These are phyloP conservation scores for Pugionium dolabratum DNA, from an alignment of 345 rosid species.

Conservation along the genomic window DNA sequence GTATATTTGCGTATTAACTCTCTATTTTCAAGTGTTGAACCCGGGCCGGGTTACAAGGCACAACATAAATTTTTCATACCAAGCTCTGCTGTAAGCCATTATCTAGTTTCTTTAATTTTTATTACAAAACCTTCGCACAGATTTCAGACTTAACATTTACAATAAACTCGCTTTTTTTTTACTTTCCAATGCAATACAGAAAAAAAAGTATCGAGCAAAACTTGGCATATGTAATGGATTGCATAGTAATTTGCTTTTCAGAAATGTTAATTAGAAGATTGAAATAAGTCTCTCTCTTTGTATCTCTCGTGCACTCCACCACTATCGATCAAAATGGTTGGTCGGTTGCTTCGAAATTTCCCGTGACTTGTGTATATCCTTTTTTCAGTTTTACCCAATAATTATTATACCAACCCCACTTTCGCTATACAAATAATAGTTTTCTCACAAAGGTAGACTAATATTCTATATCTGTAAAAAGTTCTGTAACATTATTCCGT, in stretches of 20 bases:
- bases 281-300: neutral
- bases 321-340: conserved; percentile 31
- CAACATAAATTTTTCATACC: too few relatives aligned
- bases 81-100: too few relatives aligned
- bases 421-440: conserved; percentile 3
- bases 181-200: neutral
- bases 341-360: conserved; percentile 36
- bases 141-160: neutral
- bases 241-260: neutral
- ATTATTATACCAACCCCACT: conserved; percentile 33
- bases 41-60: too few relatives aligned
- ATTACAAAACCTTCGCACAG: too few relatives aligned
- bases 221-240: neutral
- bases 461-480: too few relatives aligned
- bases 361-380: conserved; percentile 27
- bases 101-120: neutral
- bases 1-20: too few relatives aligned
- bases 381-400: conserved; percentile 15
- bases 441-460: conserved; percentile 1
- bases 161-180: neutral
- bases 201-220: neutral
- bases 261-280: neutral
- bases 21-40: too few relatives aligned
- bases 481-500: too few relatives aligned
- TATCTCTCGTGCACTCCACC: conserved; percentile 44